Evolutionary conservation across 2,329 filamentous ascomycete species (phyloP).

Genomic region (Keithomyces neogunnii): DNA sequence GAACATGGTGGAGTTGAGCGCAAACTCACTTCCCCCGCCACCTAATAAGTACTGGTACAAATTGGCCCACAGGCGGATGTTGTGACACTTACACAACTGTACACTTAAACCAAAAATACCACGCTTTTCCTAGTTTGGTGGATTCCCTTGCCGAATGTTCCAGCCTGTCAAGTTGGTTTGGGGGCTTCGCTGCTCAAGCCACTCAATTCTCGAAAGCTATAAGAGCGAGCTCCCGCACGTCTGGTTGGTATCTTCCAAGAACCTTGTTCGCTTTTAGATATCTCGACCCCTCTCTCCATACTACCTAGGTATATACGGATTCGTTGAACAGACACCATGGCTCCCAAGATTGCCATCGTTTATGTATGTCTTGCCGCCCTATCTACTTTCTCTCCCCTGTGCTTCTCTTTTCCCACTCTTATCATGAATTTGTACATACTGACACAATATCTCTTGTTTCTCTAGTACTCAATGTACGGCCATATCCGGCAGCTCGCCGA

Average conservation of each 20-base stretch:
- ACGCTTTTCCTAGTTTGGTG: neutral
- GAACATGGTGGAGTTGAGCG: too few relatives aligned
- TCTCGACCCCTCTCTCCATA: neutral
- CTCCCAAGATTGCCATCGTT: slow-evolving; percentile 85
- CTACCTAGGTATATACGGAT: neutral
- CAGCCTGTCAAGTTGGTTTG: neutral
- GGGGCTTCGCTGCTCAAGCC: neutral
- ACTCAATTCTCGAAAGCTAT: neutral
- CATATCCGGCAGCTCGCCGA: slow-evolving; percentile 79
- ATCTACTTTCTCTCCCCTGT: neutral
- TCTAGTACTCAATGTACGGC: slow-evolving; percentile 87
- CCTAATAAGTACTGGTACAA: too few relatives aligned
- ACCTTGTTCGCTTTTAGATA: neutral
- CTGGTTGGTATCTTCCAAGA: neutral
- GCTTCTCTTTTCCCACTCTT: neutral
- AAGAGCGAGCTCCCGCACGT: neutral
- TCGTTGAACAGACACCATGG: slow-evolving; percentile 50
- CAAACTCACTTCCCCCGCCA: too few relatives aligned
- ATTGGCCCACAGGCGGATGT: too few relatives aligned
- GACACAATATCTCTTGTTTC: neutral
- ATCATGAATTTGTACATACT: neutral
- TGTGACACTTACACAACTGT: too few relatives aligned
- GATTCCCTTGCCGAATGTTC: neutral
- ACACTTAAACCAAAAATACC: neutral
- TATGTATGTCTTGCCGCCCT: slow-evolving; percentile 51